Evolutionary conservation across 2,329 filamentous ascomycete genomes (phyloP), one percentile per base, ranked within the genome.

Genomic region (Pseudopyricularia javanii): DNA sequence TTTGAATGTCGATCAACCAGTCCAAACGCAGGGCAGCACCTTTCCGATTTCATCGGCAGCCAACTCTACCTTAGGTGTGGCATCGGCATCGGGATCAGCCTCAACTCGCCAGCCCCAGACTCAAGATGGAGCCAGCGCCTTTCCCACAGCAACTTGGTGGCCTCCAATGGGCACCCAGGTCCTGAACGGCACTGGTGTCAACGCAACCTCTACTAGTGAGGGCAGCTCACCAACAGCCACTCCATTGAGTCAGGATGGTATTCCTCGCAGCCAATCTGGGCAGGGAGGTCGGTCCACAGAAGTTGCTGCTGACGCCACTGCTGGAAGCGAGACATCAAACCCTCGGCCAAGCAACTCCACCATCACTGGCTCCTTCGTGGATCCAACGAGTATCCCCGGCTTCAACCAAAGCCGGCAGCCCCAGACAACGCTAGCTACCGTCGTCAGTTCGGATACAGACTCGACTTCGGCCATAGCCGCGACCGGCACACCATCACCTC

Each of bases 181-280:
- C 24, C 4, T 45, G 7, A 45, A 45, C 22, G 40, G 40, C 40
- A 45, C 22, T 12, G 15, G 9, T 26, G 20, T 11, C 22, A 45
- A 26, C 15, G 22, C 40, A 12, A 26, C 40, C 14, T 45, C 20
- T 45, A 12, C 22, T 4, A 24, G 40, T 45, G 40, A 11, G 7
- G 20, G 24, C 11, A 45, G 8, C 24, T 26, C 22, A 9, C 24
- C 22, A 20, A 7, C 40, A 6, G 7, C 22, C 22, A 6, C 40
- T 26, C 3, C 40, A 45, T 26, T 7, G 40, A 24, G 40, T 20
- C 40, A 45, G 24, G 40, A 24, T 4, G 24, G 40, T 26, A 12
- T 12, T 45, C 20, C 40, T 26, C 40, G 50, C 20, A n/a, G 50
- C 2, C 53, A 52, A 43, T 45, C 40, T 17, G 50, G 54, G 4